Conservation (phyloP, 2,329 filamentous ascomycete species). For the Hymenoscyphus albidus region DNA sequence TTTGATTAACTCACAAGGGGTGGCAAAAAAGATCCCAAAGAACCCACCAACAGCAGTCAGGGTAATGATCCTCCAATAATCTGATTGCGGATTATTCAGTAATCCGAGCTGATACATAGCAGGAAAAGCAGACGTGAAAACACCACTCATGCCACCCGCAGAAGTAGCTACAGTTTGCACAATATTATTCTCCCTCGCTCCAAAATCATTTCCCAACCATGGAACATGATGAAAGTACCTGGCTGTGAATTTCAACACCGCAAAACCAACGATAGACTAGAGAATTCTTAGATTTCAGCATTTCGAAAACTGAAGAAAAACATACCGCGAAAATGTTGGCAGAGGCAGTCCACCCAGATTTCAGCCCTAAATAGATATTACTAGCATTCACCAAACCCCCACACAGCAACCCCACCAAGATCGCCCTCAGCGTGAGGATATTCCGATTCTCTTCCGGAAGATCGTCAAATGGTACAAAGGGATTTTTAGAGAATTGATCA, state of each 20-base stretch:
- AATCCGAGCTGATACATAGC: constrained; percentile 56
- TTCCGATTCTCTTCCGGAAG: constrained; percentile 41
- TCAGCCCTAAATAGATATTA: constrained; percentile 58
- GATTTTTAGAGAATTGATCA: constrained; percentile 1
- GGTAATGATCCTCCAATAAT: constrained; percentile 56
- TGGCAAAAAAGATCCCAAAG: neutral
- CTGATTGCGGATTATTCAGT: constrained; percentile 47
- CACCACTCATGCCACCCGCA: constrained; percentile 52
- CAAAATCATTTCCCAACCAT: constrained; percentile 51
- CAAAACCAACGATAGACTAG: constrained; percentile 53
- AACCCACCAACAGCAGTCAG: constrained; percentile 40
- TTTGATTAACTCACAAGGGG: neutral
- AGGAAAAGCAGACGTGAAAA: constrained; percentile 57
- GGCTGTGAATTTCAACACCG: constrained; percentile 52
- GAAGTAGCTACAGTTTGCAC: constrained; percentile 57
- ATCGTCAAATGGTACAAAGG: constrained; percentile 33
- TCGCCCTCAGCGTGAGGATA: constrained; percentile 53
- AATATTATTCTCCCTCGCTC: constrained; percentile 60
- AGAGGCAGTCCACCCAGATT: constrained; percentile 48
- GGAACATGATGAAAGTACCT: constrained; percentile 47
- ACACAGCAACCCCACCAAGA: constrained; percentile 51
- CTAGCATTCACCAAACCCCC: constrained; percentile 59
- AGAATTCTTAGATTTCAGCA: neutral
- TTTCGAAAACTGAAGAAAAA: neutral
- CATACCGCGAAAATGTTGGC: constrained; percentile 45